Base-by-base conservation (phyloP, 2,329 filamentous ascomycete species). In the Ophiostoma sp. region DNA sequence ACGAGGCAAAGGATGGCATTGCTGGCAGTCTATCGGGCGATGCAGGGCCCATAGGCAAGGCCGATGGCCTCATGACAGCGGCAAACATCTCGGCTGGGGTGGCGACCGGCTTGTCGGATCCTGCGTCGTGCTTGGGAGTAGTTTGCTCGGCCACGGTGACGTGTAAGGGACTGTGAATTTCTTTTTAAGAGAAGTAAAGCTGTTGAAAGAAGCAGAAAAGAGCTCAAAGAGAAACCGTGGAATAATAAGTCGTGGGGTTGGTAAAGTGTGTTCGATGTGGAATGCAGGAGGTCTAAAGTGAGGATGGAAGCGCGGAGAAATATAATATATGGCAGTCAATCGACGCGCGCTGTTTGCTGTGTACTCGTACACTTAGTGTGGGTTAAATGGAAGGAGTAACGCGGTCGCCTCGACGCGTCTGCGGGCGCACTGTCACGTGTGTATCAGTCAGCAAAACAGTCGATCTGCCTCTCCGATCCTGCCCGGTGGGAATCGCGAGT, bases 11-110 rank as follows among this genome's bases (percentile, higher is more conserved):
- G 76, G 66, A 77, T 72, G 65, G 79, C 73, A 83, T 81, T 65
- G 79, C 18, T 2, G 82, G 79, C n/a, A 79, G 73, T 52, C 75
- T 74, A 75, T 77, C 74, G 70, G 74, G 74, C 72, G 78, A 77
- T 77, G 79, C 76, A 18, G 36, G 42, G 66, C 64, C 47, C 40
- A 45, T 18, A 41, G 70, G 69, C 58, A 70, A 65, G 5, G 49
- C 9, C 6, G 66, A 65, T 44, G 70, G 69, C 65, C 58, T 52
- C 67, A 70, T 63, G 8, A 69, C 68, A 14, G 68, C 42, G 60
- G 70, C 65, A 49, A 72, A 72, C 71, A 72, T 72, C 55, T 60
- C 64, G 67, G 40, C 6, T 8, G 36, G 16, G n/a, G 49, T 68
- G 66, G 52, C 64, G 63, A 27, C 55, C 11, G 65, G 18, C 27